A percentile compares a stretch with the other conserved stretches of the same genome.
Evolutionary conservation across 768 basidiomycete genomes (phyloP).

Genomic region (Auricularia sp.): DNA sequence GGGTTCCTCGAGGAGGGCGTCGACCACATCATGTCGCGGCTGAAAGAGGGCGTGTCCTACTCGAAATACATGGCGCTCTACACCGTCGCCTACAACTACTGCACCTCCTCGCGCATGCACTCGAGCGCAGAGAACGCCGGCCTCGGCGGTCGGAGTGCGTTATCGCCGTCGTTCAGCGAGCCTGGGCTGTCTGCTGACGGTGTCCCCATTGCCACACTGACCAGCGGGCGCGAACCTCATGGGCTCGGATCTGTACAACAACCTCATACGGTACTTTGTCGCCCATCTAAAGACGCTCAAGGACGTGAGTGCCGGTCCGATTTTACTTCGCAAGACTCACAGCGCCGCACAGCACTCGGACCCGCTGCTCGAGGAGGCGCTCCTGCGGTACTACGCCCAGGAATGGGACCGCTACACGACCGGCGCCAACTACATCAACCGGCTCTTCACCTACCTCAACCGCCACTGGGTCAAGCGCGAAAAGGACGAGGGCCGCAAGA

Average conservation of each 20-base stretch:
- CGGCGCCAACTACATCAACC: slow-evolving; percentile 94
- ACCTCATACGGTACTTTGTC: slow-evolving; percentile 85
- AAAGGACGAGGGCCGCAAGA: slow-evolving; percentile 91
- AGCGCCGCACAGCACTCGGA: slow-evolving; percentile 53
- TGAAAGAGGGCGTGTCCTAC: too few relatives aligned
- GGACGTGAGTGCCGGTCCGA: slow-evolving; percentile 36
- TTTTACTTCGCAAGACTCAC: background rate
- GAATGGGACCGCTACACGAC: slow-evolving; percentile 98
- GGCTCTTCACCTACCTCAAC: slow-evolving; percentile 95
- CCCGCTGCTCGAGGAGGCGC: slow-evolving; percentile 69
- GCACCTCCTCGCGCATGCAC: too few relatives aligned
- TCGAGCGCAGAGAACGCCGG: too few relatives aligned
- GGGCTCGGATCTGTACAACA: slow-evolving; percentile 95
- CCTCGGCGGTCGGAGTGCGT: too few relatives aligned
- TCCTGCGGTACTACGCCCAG: slow-evolving; percentile 80
- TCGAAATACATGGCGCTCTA: too few relatives aligned
- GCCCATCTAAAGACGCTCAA: slow-evolving; percentile 60
- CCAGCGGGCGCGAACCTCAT: slow-evolving; percentile 86
- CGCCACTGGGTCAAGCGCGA: slow-evolving; percentile 99
- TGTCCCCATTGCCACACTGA: slow-evolving; percentile 5
- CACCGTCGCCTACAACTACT: too few relatives aligned
- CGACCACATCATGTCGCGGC: too few relatives aligned
- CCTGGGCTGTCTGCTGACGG: slow-evolving; percentile 13
- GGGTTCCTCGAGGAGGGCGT: too few relatives aligned
- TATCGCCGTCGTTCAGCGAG: too few relatives aligned